Evolutionary conservation across 176 grass and related monocot genomes (phyloP).

Genomic region (Pontederia crassipes): DNA sequence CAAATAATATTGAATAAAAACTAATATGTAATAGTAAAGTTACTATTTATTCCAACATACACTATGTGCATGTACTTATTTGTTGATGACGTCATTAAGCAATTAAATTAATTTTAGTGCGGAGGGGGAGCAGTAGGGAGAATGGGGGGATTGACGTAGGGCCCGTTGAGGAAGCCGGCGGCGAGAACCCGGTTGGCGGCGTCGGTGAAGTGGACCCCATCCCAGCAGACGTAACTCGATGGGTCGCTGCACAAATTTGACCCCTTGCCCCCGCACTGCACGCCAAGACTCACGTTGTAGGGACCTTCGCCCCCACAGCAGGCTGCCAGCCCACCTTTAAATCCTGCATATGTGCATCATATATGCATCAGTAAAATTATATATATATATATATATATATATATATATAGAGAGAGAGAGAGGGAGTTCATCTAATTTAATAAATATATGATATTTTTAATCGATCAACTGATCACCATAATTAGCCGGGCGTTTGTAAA

Average conservation of each 20-base stretch:
- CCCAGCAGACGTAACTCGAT: background rate
- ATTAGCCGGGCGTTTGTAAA: constrained; percentile 40
- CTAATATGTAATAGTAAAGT: too few relatives aligned
- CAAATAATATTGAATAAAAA: too few relatives aligned
- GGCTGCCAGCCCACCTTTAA: constrained; percentile 31
- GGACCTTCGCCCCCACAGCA: constrained; percentile 60
- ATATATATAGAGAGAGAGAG: too few relatives aligned
- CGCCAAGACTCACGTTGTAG: background rate
- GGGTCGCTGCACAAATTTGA: background rate
- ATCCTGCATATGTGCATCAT: background rate
- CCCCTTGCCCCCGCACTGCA: background rate
- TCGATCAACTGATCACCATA: constrained; percentile 18
- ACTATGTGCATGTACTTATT: too few relatives aligned
- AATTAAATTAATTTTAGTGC: too few relatives aligned
- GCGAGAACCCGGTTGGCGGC: background rate
- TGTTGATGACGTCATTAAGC: too few relatives aligned
- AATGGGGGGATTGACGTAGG: background rate
- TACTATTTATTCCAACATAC: too few relatives aligned
- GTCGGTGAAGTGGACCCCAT: background rate
- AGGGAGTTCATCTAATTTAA: too few relatives aligned
- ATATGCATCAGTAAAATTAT: too few relatives aligned
- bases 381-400: too few relatives aligned
- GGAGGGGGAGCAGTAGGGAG: too few relatives aligned
- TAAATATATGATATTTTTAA: too few relatives aligned
- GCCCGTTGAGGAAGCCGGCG: background rate